These are phyloP conservation scores for Microbotryum lychnidis-dioicae DNA, from an alignment of 1,284 basidiomycete species.

Conservation along the genomic window DNA sequence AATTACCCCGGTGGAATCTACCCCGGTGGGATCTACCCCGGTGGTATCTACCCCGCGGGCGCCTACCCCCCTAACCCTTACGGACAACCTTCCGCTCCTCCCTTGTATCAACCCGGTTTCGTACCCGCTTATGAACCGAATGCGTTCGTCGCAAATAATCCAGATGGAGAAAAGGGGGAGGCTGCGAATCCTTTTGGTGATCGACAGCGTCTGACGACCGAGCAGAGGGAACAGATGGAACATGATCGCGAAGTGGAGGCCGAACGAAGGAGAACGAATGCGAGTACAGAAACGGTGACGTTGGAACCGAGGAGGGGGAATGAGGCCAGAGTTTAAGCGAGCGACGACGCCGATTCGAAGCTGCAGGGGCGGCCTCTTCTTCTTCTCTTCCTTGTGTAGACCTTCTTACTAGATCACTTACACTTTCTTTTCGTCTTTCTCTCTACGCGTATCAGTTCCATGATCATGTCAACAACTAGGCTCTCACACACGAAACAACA, in stretches of 20 bases:
- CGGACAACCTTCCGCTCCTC: not conserved
- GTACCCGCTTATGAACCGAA: not conserved
- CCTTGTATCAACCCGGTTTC: not conserved
- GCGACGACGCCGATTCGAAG: too few relatives aligned
- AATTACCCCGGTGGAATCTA: not conserved
- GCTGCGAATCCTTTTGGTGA: not conserved
- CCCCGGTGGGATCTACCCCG: not conserved
- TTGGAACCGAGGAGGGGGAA: not conserved
- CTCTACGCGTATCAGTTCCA: too few relatives aligned
- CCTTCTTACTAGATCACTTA: too few relatives aligned
- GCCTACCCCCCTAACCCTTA: slow-evolving; percentile 1
- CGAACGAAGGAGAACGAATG: not conserved
- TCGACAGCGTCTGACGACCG: not conserved
- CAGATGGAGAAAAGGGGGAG: not conserved
- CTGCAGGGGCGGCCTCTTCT: not conserved
- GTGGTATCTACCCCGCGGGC: not conserved
- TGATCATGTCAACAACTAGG: too few relatives aligned
- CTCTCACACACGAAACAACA: too few relatives aligned
- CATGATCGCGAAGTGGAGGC: not conserved
- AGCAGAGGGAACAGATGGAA: not conserved
- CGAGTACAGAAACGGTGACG: not conserved
- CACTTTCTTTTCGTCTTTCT: too few relatives aligned
- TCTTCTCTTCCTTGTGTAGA: not conserved
- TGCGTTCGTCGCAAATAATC: not conserved
- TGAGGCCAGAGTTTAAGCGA: not conserved